A percentile compares a stretch with the other conserved stretches of the same genome.
phyloP scores from a whole-genome alignment of 2,329 filamentous ascomycete genomes.

The Alternaria solani region DNA sequence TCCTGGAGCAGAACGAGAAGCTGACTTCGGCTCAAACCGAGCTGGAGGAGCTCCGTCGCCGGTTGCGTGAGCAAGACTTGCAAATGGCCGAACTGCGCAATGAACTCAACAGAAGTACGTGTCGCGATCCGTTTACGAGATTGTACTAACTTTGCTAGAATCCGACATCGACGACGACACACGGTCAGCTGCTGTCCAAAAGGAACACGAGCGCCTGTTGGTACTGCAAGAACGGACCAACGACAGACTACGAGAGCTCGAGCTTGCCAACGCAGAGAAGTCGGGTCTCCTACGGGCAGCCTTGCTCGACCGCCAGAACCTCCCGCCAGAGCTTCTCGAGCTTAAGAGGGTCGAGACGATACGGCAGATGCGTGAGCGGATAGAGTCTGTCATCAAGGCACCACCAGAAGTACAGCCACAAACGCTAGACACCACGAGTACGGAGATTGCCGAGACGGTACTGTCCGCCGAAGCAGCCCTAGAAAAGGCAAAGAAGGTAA shows the following conservation, averaged over 20 bases:
- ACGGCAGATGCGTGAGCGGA: slow-evolving; percentile 44
- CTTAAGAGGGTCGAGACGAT: slow-evolving; percentile 44
- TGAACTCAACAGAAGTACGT: slow-evolving; percentile 46
- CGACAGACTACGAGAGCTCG: slow-evolving; percentile 45
- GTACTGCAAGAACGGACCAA: slow-evolving; percentile 46
- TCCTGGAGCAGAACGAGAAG: slow-evolving; percentile 51
- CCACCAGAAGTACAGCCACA: slow-evolving; percentile 43
- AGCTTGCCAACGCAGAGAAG: slow-evolving; percentile 48
- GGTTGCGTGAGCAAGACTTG: slow-evolving; percentile 46
- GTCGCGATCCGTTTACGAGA: not conserved
- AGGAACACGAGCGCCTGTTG: slow-evolving; percentile 48
- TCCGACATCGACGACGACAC: slow-evolving; percentile 42
- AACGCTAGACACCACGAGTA: slow-evolving; percentile 41
- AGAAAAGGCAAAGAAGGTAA: slow-evolving; percentile 51
- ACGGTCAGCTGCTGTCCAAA: slow-evolving; percentile 40
- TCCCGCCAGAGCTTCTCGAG: slow-evolving; percentile 44
- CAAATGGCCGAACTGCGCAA: slow-evolving; percentile 49
- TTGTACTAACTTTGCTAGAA: slow-evolving; percentile 24
- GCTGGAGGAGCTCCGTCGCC: slow-evolving; percentile 46
- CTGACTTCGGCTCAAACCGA: slow-evolving; percentile 47
- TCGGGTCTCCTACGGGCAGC: slow-evolving; percentile 44
- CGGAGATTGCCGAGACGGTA: slow-evolving; percentile 48
- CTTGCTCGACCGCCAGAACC: slow-evolving; percentile 43
- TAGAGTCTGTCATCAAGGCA: slow-evolving; percentile 42
- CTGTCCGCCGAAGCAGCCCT: slow-evolving; percentile 44